Conservation (phyloP, 2,329 filamentous ascomycete species). For the Pseudogymnoascus sp. region DNA sequence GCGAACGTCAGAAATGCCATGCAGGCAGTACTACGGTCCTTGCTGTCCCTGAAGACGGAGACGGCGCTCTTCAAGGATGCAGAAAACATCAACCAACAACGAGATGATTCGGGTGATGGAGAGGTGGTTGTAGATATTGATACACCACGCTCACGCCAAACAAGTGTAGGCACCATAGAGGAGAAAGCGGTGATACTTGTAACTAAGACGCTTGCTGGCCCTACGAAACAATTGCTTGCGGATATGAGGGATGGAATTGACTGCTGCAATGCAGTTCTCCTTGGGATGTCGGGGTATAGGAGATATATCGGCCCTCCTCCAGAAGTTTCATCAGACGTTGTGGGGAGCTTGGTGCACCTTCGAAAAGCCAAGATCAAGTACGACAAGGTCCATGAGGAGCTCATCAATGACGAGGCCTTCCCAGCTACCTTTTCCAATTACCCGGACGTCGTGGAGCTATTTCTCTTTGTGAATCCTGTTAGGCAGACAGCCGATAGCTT, state of each 20-base stretch:
- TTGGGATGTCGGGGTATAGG: constrained; percentile 47
- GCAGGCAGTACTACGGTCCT: constrained; percentile 46
- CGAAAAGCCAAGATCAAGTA: constrained; percentile 39
- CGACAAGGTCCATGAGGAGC: constrained; percentile 39
- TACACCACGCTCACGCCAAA: constrained; percentile 18
- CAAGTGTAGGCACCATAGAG: constrained; percentile 24
- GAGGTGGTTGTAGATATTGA: constrained; percentile 34
- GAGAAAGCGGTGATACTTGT: constrained; percentile 28
- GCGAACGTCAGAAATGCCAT: constrained; percentile 45
- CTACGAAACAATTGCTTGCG: constrained; percentile 40
- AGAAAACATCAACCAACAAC: constrained; percentile 8
- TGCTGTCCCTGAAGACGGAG: constrained; percentile 46
- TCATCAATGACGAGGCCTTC: constrained; percentile 40
- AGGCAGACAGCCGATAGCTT: constrained; percentile 44
- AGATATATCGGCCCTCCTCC: constrained; percentile 39
- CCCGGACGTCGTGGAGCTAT: constrained; percentile 44
- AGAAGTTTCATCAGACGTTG: constrained; percentile 37
- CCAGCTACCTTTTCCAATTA: constrained; percentile 40
- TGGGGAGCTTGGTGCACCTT: constrained; percentile 34
- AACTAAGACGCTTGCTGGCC: constrained; percentile 34
- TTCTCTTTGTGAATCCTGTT: constrained; percentile 49
- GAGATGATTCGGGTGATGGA: constrained; percentile 1
- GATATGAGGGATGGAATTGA: constrained; percentile 40
- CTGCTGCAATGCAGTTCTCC: constrained; percentile 45
- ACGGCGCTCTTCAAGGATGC: constrained; percentile 38